These are phyloP conservation scores for Aegilops tauschii DNA, from an alignment of 176 grass and related monocot species.

Conservation along the genomic window DNA sequence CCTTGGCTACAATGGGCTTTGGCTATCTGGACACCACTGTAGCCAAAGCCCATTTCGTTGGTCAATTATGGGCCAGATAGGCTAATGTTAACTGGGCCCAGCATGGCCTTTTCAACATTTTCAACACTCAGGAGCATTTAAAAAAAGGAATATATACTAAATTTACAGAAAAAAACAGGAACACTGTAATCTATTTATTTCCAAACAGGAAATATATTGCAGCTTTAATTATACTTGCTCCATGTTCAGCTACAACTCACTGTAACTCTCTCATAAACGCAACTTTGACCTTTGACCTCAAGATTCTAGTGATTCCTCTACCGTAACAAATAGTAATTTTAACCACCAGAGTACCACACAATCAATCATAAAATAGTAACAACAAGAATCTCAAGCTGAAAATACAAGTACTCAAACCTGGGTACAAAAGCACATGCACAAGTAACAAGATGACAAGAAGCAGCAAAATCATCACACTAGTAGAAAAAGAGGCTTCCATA, in stretches of 20 bases:
- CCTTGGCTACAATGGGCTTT: too few species aligned
- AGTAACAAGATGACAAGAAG: background rate
- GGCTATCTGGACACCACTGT: background rate
- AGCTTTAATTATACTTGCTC: background rate
- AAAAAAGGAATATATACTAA: too few species aligned
- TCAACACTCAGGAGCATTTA: background rate
- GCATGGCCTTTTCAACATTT: background rate
- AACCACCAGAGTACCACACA: background rate
- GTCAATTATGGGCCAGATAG: background rate
- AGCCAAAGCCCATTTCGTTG: background rate
- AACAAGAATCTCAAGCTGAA: background rate
- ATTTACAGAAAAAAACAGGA: background rate
- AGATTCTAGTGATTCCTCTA: background rate
- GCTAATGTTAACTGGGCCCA: background rate
- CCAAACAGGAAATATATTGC: background rate
- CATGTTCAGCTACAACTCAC: background rate
- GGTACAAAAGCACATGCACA: background rate
- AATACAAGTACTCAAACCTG: background rate
- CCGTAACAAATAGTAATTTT: background rate
- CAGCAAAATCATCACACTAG: background rate
- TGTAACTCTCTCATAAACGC: background rate
- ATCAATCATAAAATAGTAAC: background rate
- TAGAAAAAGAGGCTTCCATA: too few species aligned
- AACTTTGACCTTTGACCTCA: background rate
- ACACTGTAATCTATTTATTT: background rate